A percentile compares a stretch with the other conserved stretches of the same genome.
These are phyloP conservation scores for Zancudomyces culisetae DNA, from an alignment of 371 early-diverging fungal genomes.

Conservation along the genomic window DNA sequence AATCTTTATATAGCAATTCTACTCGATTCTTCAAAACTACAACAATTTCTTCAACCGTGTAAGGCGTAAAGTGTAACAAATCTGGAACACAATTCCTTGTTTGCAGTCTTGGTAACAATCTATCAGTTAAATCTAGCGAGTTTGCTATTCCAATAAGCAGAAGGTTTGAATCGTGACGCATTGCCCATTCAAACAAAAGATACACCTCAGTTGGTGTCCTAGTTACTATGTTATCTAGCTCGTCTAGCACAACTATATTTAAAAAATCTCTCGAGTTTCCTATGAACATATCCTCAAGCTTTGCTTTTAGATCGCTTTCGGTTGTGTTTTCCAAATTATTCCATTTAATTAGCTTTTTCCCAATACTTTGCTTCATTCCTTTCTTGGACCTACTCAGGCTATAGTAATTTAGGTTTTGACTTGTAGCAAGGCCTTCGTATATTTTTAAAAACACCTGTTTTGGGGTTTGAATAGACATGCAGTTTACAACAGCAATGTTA, in stretches of 20 bases:
- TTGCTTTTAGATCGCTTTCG: slow-evolving; percentile 12
- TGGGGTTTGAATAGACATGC: slow-evolving; percentile 61
- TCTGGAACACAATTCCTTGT: slow-evolving; percentile 66
- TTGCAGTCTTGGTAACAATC: slow-evolving; percentile 68
- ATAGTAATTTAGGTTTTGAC: slow-evolving; percentile 1
- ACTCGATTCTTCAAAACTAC: slow-evolving; percentile 68
- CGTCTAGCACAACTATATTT: slow-evolving; percentile 57
- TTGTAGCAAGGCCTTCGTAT: slow-evolving; percentile 23
- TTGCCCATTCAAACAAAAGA: slow-evolving; percentile 55
- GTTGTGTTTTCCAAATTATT: slow-evolving; percentile 10
- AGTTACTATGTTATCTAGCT: slow-evolving; percentile 72
- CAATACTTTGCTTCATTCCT: slow-evolving; percentile 5
- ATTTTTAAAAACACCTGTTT: slow-evolving; percentile 42
- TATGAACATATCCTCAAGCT: neutral
- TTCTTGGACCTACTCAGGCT: neutral
- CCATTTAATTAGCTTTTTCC: slow-evolving; percentile 16
- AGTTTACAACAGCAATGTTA: slow-evolving; percentile 46
- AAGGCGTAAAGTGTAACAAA: slow-evolving; percentile 68
- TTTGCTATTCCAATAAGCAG: slow-evolving; percentile 91
- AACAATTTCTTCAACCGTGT: slow-evolving; percentile 56
- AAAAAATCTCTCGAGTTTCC: neutral
- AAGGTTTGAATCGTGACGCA: slow-evolving; percentile 41
- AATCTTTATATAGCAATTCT: slow-evolving; percentile 11
- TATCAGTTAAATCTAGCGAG: slow-evolving; percentile 73
- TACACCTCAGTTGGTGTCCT: slow-evolving; percentile 68